Base-by-base conservation (phyloP, 1,284 basidiomycete genomes). In the Phellopilus nigrolimitatus region DNA sequence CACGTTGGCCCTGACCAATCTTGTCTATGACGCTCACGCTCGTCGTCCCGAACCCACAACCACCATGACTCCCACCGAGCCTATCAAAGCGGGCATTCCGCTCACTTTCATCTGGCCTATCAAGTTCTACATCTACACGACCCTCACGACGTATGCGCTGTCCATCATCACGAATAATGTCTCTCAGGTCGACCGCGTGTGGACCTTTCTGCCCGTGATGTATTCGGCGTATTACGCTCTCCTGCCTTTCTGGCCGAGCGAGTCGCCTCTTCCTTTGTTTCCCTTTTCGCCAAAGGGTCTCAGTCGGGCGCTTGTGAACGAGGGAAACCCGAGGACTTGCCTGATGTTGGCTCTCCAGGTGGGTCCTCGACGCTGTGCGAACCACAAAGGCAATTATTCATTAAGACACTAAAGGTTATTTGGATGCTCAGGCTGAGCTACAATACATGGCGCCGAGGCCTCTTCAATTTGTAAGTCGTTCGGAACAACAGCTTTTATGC, bases 401-500 rank as follows among this genome's bases (percentile, higher is more conserved):
- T 9, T 33, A 27, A 31, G 24, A 24, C 28, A 1, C 15, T 36
- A 9, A 56, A 81, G 77, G 56, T 71, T 3, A 50, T 72, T 7
- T 91, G 89, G 89, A 88, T 82, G 82, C 71, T 68, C 12, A 82
- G 93, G 40, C 70, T 97, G 43, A 82, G 80, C 4, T 91, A 88
- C 62, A 93, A 97, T 65, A 88, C 93, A 0, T 83, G 82, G 66
- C 75, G 92, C 22, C 76, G 95, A 49, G 94, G 91, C 4, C 74
- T 97, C 27, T 95, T 94, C 67, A 80, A 73, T 42, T 62, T 82
- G 82, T 85, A 60, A 54, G 79, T 64, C 12, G 49, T 60, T 53
- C 27, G n/a, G n/a, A n/a, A n/a, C n/a, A 44, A 54, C 43, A 31
- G 22, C 19, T 44, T 39, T n/a, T 28, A 19, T 8, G 13, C 9